phyloP scores from a whole-genome alignment of 2,329 filamentous ascomycete species.

The Knoxdaviesia capensis region DNA sequence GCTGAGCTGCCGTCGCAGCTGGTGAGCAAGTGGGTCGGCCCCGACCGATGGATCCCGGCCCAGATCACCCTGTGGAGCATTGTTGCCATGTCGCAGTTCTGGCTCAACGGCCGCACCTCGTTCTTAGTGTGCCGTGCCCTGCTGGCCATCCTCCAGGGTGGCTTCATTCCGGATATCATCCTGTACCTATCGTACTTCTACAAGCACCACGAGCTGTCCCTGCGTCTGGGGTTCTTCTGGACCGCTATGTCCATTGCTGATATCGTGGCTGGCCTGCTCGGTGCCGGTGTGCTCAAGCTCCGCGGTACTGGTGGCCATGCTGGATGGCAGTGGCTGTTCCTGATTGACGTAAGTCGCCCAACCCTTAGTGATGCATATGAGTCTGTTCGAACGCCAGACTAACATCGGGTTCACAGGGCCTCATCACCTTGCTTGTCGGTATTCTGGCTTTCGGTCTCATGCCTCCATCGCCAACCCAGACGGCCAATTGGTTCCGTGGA shows the following conservation, averaged over 20 bases:
- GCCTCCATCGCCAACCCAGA: constrained; percentile 29
- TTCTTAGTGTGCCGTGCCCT: constrained; percentile 19
- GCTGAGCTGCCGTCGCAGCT: constrained; percentile 36
- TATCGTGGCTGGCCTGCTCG: constrained; percentile 17
- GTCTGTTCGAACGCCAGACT: no score
- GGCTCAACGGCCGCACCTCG: constrained; percentile 15
- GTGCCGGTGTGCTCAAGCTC: constrained; percentile 19
- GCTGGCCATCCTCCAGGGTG: constrained; percentile 21
- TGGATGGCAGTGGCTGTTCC: constrained; percentile 30
- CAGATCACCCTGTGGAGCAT: constrained; percentile 36
- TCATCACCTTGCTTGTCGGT: constrained; percentile 25
- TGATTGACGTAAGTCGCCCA: constrained; percentile 26
- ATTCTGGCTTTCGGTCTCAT: constrained; percentile 32
- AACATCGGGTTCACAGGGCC: constrained; percentile 8
- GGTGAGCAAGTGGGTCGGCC: constrained; percentile 34
- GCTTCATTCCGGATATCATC: constrained; percentile 23
- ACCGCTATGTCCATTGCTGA: constrained; percentile 19
- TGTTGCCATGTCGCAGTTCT: constrained; percentile 26
- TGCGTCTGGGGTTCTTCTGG: constrained; percentile 21
- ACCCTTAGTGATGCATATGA: no score
- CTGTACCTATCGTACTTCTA: constrained; percentile 24
- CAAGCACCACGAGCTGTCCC: constrained; percentile 17
- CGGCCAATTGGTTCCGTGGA: constrained; percentile 30
- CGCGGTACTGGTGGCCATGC: constrained; percentile 14
- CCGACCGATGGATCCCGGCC: constrained; percentile 38